These are phyloP conservation scores for Alloascoidea africana DNA, from an alignment of 805 yeast species.

Conservation along the genomic window DNA sequence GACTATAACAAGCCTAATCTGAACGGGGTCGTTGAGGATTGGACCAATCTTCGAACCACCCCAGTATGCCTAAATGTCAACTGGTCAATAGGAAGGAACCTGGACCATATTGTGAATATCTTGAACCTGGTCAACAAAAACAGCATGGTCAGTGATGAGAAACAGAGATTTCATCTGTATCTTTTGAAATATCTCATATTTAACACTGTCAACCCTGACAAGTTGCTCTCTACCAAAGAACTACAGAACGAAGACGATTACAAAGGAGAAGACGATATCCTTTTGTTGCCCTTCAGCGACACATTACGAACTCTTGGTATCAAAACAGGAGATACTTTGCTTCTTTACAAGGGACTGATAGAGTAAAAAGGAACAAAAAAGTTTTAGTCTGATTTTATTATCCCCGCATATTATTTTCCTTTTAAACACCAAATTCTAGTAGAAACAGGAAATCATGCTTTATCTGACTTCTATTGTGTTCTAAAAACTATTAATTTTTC, in stretches of 20 bases:
- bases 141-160: not conserved
- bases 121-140: not conserved
- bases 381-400: too few relatives aligned
- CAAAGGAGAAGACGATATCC: constrained; percentile 1
- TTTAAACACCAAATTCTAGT: too few relatives aligned
- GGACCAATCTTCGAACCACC: not conserved
- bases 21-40: not conserved
- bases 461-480: too few relatives aligned
- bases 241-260: not conserved
- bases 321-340: not conserved
- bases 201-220: not conserved
- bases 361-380: too few relatives aligned
- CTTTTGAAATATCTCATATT: not conserved
- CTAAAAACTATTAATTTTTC: too few relatives aligned
- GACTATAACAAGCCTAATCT: not conserved
- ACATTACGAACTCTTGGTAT: not conserved
- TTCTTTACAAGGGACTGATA: not conserved
- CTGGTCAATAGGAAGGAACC: not conserved
- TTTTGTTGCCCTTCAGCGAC: not conserved
- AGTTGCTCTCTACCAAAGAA: not conserved
- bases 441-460: too few relatives aligned
- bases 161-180: not conserved
- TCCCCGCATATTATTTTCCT: too few relatives aligned
- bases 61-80: not conserved
- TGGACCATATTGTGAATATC: not conserved